These are phyloP conservation scores for Simplicillium aogashimaense DNA, from an alignment of 2,329 filamentous ascomycete species.

Conservation along the genomic window DNA sequence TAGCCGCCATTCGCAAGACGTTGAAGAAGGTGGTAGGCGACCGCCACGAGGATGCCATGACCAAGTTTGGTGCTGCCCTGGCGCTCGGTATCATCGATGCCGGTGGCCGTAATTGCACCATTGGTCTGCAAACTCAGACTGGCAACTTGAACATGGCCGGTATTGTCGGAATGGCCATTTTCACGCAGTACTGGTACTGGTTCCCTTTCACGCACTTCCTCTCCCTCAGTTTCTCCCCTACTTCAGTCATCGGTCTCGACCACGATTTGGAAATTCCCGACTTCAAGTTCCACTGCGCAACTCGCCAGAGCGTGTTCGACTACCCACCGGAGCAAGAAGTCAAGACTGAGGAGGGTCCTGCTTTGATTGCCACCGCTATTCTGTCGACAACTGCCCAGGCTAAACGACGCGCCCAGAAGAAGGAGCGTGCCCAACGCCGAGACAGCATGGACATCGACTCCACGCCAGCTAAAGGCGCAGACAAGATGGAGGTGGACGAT, in stretches of 20 bases:
- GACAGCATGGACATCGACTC: constrained; percentile 95
- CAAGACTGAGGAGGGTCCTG: constrained; percentile 86
- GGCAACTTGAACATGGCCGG: constrained; percentile 98
- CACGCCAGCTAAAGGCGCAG: constrained; percentile 50
- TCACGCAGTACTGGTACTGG: constrained; percentile 99
- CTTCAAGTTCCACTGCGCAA: constrained; percentile 94
- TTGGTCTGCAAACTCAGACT: constrained; percentile 93
- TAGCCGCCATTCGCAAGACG: constrained; percentile 80
- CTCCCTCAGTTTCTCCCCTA: constrained; percentile 92
- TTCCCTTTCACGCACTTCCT: constrained; percentile 98
- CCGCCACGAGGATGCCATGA: constrained; percentile 97
- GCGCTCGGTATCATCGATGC: constrained; percentile 96
- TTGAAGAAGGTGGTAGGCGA: constrained; percentile 90
- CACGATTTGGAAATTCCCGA: constrained; percentile 86
- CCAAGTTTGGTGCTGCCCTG: constrained; percentile 91
- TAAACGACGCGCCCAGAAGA: constrained; percentile 87
- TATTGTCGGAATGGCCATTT: constrained; percentile 95
- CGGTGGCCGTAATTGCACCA: constrained; percentile 95
- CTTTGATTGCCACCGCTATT: constrained; percentile 90
- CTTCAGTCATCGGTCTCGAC: constrained; percentile 88
- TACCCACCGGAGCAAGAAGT: constrained; percentile 95
- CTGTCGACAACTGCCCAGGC: constrained; percentile 95
- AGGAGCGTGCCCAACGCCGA: constrained; percentile 77
- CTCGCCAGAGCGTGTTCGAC: constrained; percentile 89
- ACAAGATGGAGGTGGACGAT: constrained; percentile 84